Conservation (phyloP, 805 yeast genomes). For the Lachancea sp. region DNA sequence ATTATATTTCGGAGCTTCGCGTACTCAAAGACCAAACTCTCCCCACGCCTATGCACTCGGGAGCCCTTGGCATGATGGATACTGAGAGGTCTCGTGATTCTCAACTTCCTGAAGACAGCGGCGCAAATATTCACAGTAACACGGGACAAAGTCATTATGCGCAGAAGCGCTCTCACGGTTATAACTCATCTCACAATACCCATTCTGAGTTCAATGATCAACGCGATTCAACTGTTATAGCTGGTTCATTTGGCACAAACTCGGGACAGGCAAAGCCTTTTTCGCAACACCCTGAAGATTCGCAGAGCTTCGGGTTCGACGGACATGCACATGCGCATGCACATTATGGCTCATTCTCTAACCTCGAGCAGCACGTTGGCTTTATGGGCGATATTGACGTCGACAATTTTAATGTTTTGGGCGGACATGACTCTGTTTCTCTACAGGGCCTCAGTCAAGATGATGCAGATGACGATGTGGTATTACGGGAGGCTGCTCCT, state of each 20-base stretch:
- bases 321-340: constrained; percentile 6
- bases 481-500: constrained; percentile 3
- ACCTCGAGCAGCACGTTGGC: constrained; percentile 14
- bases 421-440: constrained; percentile 10
- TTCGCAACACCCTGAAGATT: background rate
- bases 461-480: constrained; percentile 8
- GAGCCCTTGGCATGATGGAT: too few species aligned
- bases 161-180: background rate
- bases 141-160: background rate
- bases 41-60: constrained; percentile 5
- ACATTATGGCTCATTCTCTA: constrained; percentile 18
- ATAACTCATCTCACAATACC: background rate
- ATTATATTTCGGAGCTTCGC: constrained; percentile 4
- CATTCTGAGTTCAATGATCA: background rate
- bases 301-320: constrained; percentile 3
- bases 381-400: constrained; percentile 12
- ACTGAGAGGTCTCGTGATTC: background rate
- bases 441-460: constrained; percentile 7
- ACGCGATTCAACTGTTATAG: background rate
- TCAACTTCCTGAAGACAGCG: background rate
- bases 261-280: constrained; percentile 2
- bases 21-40: background rate
- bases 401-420: constrained; percentile 8
- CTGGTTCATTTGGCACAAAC: background rate
- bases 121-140: background rate